phyloP scores from a whole-genome alignment of 352 stramenopile species.

The Discostella stelligera region DNA sequence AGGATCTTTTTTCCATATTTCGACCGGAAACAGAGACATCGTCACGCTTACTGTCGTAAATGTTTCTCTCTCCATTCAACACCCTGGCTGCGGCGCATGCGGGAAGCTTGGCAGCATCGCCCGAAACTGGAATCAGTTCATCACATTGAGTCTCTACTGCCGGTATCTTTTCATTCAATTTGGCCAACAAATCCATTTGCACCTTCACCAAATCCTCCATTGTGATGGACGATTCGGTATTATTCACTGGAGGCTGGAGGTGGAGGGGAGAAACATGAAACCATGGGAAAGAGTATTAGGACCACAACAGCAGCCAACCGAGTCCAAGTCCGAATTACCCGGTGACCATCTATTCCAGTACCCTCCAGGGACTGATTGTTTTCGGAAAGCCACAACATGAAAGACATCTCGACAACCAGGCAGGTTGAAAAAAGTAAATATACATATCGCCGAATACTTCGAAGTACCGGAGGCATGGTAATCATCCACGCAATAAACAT shows the following conservation, averaged over 20 bases:
- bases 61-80: constrained; percentile 1
- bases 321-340: constrained; percentile 4
- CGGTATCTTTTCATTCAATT: constrained; percentile 14
- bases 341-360: constrained; percentile 1
- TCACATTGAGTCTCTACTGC: not conserved
- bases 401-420: constrained; percentile 14
- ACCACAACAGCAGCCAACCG: not conserved
- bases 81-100: not conserved
- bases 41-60: not conserved
- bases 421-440: constrained; percentile 16
- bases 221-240: not conserved
- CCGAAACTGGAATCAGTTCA: not conserved
- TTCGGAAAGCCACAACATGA: constrained; percentile 7
- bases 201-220: constrained; percentile 14
- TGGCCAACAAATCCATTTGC: constrained; percentile 15
- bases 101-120: not conserved
- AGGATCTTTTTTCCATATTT: constrained; percentile 6
- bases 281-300: constrained; percentile 6
- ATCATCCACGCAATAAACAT: constrained; percentile 21
- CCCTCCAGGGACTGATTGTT: not conserved
- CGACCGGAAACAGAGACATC: constrained; percentile 1
- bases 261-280: constrained; percentile 9
- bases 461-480: constrained; percentile 1
- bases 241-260: not conserved
- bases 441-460: constrained; percentile 14